These are phyloP conservation scores for Trichosporon faecale DNA, from an alignment of 1,284 basidiomycete genomes.

Conservation along the genomic window DNA sequence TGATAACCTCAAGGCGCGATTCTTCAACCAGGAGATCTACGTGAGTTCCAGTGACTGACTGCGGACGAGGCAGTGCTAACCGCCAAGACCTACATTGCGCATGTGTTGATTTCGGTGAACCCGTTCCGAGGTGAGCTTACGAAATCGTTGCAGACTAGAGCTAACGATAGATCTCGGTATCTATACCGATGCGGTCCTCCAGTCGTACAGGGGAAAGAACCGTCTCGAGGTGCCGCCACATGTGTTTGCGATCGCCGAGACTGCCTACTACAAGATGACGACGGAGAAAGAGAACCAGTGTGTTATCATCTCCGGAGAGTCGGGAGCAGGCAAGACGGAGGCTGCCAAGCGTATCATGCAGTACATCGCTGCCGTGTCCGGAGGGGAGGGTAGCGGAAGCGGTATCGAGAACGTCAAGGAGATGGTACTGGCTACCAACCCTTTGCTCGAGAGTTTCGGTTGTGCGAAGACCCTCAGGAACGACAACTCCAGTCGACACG, in stretches of 20 bases:
- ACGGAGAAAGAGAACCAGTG: slow-evolving; percentile 99
- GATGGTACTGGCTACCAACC: slow-evolving; percentile 99
- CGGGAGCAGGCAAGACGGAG: slow-evolving; percentile 95
- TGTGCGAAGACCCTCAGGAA: slow-evolving; percentile 98
- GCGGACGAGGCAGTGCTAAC: not conserved
- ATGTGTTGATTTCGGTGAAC: slow-evolving; percentile 97
- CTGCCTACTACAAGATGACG: slow-evolving; percentile 98
- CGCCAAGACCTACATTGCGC: slow-evolving; percentile 84
- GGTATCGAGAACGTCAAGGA: slow-evolving; percentile 94
- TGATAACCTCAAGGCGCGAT: slow-evolving; percentile 94
- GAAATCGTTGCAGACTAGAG: not conserved
- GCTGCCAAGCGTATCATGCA: slow-evolving; percentile 99
- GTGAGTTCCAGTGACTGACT: slow-evolving; percentile 39
- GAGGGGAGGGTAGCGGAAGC: slow-evolving; percentile 62
- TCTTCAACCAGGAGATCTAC: slow-evolving; percentile 94
- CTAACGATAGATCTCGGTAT: slow-evolving; percentile 77
- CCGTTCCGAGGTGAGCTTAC: slow-evolving; percentile 79
- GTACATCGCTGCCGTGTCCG: slow-evolving; percentile 93
- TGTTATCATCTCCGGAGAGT: slow-evolving; percentile 99
- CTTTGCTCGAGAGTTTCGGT: slow-evolving; percentile 94
- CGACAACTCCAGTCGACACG: slow-evolving; percentile 98
- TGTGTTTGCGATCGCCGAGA: slow-evolving; percentile 95
- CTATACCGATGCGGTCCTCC: slow-evolving; percentile 83
- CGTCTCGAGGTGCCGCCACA: slow-evolving; percentile 96
- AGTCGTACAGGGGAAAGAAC: slow-evolving; percentile 94